Base-by-base conservation (phyloP, 129 eudicot species). In the Chrysanthemum lavandulifolium region DNA sequence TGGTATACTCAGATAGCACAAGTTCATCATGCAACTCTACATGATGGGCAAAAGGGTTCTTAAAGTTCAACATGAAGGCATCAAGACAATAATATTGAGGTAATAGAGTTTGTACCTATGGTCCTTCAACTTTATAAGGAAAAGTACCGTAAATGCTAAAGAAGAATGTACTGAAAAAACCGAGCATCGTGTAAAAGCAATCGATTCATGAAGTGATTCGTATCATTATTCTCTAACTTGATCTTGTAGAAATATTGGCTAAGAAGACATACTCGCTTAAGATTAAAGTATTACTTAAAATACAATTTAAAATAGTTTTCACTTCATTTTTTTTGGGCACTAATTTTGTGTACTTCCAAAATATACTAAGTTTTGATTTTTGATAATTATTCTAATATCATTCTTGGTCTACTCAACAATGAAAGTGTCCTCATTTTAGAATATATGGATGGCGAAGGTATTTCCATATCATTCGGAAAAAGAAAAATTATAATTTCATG, bases 61-160 rank as follows among this genome's bases (percentile, higher is more conserved):
- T 58, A 92, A 92, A 84, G 98, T 92, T 80, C 98, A 92, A 78
- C 98, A 92, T 40, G 87, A 92, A 47, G 98, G 95, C 61, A 87
- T 92, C 74, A 89, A 92, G 83, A 73, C 81, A 61, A 78, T 92
- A 52, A 92, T 89, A 66, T 78, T 92, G 82, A 89, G 95, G 96
- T 92, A 66, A 50, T 60, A 4, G 2, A 45, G 73, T 48, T 73
- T 80, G 19, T 43, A 51, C 25, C 58, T 61, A 61, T 53, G 51
- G 47, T 77, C 15, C 19, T 65, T 61, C 21, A 49, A 78, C 45
- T 61, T 47, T 53, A 66, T 16, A 48, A 57, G 11, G 21, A 23
- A 76, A 73, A 49, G 60, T 73, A 56, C 73, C 25, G 67, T 68
- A 50, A 62, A 67, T 69, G 48, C 53, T 65, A 76, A 79, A 69